Evolutionary conservation across 306 rosid genomes (phyloP), one percentile per base, ranked within the genome.

Genomic region (Carpinus viminea): DNA sequence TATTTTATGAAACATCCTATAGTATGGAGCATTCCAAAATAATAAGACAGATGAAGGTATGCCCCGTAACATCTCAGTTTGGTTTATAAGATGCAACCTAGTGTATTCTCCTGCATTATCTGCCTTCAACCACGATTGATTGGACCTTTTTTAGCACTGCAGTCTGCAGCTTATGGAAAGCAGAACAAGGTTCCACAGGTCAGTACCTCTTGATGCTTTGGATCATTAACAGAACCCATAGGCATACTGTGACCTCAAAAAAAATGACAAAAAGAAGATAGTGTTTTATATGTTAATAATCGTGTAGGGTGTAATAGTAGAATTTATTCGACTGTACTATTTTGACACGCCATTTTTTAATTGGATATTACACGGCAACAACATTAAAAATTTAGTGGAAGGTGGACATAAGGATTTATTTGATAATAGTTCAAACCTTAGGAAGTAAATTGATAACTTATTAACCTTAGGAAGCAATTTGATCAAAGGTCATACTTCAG

Each of bases 101-200:
- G 24, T 75, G 50, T 36, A 24, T 43, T 57, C 56, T 71, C 68
- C 12, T 34, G 68, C 75, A 68, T 74, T 74, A 66, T 53, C 68
- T 54, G 61, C 65, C 74, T 38, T 66, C 45, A 52, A 36, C 38
- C 75, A 26, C 9, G 26, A 21, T 72, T 51, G 47, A 75, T 82
- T 92, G 98, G 98, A 94, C 97, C 87, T 91, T 91, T 81, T 89
- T 94, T 20, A 94, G 97, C 78, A 92, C 92, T 53, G 91, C 95
- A 75, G 90, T 89, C 26, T 24, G 26, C 26, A 24, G 26, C 26
- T 74, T 94, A 85, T 82, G 97, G 90, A 76, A 92, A 91, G 85
- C 88, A 83, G 80, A 88, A 91, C 87, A 92, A 94, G 83, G 98
- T 92, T 88, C 98, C 97, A 21, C 97, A 94, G 97, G 98, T 94